Evolutionary conservation across 116 monocot genomes (phyloP).

Genomic region (Dioscorea cayenensis): DNA sequence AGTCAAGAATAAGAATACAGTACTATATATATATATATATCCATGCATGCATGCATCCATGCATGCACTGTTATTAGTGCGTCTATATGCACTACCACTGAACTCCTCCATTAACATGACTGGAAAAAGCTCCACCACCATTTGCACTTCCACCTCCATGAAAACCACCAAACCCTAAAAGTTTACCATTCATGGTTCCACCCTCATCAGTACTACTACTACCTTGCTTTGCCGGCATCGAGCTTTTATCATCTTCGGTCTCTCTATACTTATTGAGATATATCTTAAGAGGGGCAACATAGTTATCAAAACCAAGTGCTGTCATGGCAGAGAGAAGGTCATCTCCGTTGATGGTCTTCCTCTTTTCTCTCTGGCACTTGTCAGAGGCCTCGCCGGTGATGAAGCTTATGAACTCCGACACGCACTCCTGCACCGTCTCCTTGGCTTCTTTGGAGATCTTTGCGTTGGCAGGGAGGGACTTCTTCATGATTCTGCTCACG

Average conservation of each 20-base stretch:
- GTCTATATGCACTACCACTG: not conserved
- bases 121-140: not conserved
- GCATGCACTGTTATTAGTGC: too few relatives aligned
- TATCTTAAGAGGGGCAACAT: conserved; percentile 31
- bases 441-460: conserved; percentile 60
- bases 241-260: conserved; percentile 32
- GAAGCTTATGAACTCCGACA: conserved; percentile 67
- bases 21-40: too few relatives aligned
- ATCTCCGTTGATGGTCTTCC: conserved; percentile 57
- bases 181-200: too few relatives aligned
- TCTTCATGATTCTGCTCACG: conserved; percentile 64
- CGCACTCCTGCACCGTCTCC: conserved; percentile 62
- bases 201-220: not conserved
- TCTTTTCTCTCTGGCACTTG: conserved; percentile 60
- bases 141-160: not conserved
- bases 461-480: conserved; percentile 49
- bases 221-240: conserved; percentile 1
- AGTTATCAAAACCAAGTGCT: conserved; percentile 44
- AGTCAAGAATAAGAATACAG: too few relatives aligned
- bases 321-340: conserved; percentile 56
- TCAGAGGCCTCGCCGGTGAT: conserved; percentile 65
- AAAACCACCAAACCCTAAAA: too few relatives aligned
- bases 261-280: conserved; percentile 44
- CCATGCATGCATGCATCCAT: too few relatives aligned
- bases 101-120: not conserved